phyloP scores from a whole-genome alignment of 108 stramenopile genomes.

The Bacterosira constricta region DNA sequence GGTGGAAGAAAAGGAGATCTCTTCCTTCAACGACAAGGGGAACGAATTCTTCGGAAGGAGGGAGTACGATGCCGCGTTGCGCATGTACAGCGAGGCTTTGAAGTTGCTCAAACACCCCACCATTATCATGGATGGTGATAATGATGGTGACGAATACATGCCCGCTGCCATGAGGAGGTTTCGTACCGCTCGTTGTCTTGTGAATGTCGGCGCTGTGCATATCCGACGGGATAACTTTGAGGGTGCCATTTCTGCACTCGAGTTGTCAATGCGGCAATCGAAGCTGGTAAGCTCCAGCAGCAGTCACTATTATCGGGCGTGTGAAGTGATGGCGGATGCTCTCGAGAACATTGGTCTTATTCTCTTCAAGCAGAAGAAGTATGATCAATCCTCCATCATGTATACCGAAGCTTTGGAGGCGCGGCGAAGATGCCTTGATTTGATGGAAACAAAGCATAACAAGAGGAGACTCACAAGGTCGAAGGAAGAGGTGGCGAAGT shows the following conservation, averaged over 20 bases:
- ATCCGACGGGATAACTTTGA: conserved; percentile 40
- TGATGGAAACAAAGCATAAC: conserved; percentile 26
- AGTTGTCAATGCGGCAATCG: conserved; percentile 42
- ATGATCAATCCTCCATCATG: conserved; percentile 29
- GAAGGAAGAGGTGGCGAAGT: conserved; percentile 28
- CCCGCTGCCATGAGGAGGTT: conserved; percentile 33
- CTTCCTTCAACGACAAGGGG: conserved; percentile 47
- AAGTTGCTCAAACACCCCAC: conserved; percentile 27
- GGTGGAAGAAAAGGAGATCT: conserved; percentile 37
- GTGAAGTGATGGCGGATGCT: conserved; percentile 50
- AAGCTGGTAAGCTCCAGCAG: conserved; percentile 26
- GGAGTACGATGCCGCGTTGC: conserved; percentile 49
- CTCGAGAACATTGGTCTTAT: conserved; percentile 49
- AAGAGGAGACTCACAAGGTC: conserved; percentile 22
- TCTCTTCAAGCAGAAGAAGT: conserved; percentile 41
- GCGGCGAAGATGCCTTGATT: conserved; percentile 42
- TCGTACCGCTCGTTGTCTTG: conserved; percentile 42
- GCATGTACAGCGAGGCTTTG: conserved; percentile 57
- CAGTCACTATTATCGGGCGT: conserved; percentile 30
- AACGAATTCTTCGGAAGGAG: conserved; percentile 49
- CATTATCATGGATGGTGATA: conserved; percentile 22
- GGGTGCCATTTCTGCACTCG: conserved; percentile 34
- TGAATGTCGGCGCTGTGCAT: conserved; percentile 53
- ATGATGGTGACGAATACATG: conserved; percentile 14
- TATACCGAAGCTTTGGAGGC: conserved; percentile 43